A percentile compares a stretch with the other conserved stretches of the same genome.
Evolutionary conservation across 345 rosid genomes (phyloP).

Genomic region (Bruguiera gymnorhiza): DNA sequence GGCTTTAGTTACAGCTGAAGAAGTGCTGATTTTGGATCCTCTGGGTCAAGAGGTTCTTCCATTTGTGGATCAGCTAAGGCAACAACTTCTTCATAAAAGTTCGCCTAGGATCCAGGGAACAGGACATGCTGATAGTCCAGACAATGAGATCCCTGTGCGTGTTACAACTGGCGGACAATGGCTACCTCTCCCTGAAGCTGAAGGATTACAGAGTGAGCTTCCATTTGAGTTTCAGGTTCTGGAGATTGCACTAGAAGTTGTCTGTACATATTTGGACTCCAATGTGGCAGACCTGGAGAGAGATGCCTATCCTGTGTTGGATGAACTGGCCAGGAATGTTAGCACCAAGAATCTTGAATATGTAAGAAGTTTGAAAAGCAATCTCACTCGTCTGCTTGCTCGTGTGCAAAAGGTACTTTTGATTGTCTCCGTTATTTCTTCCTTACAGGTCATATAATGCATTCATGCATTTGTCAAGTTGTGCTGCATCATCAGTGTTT

Average conservation of each 20-base stretch:
- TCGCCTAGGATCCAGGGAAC: conserved; percentile 33
- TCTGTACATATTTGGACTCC: conserved; percentile 63
- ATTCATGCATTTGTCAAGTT: background rate
- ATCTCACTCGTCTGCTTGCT: conserved; percentile 81
- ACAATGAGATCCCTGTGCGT: conserved; percentile 40
- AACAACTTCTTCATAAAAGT: conserved; percentile 57
- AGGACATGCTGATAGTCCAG: conserved; percentile 32
- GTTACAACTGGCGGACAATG: conserved; percentile 42
- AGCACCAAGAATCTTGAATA: conserved; percentile 92
- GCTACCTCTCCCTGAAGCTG: conserved; percentile 67
- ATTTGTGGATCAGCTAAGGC: conserved; percentile 70
- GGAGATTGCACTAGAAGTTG: conserved; percentile 86
- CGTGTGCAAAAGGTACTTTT: conserved; percentile 80
- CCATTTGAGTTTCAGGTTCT: conserved; percentile 95
- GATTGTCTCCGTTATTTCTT: conserved; percentile 8
- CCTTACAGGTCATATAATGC: background rate
- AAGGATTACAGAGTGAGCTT: conserved; percentile 75
- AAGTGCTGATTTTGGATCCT: conserved; percentile 74
- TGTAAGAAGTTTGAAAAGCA: conserved; percentile 85
- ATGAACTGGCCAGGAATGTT: conserved; percentile 83
- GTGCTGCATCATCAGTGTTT: background rate
- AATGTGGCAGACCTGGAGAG: conserved; percentile 68
- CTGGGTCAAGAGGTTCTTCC: conserved; percentile 72
- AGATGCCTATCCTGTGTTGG: conserved; percentile 83
- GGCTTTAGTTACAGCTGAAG: conserved; percentile 81